Evolutionary conservation across 2,329 filamentous ascomycete genomes (phyloP).

Genomic region (Didymellaceae sp.): DNA sequence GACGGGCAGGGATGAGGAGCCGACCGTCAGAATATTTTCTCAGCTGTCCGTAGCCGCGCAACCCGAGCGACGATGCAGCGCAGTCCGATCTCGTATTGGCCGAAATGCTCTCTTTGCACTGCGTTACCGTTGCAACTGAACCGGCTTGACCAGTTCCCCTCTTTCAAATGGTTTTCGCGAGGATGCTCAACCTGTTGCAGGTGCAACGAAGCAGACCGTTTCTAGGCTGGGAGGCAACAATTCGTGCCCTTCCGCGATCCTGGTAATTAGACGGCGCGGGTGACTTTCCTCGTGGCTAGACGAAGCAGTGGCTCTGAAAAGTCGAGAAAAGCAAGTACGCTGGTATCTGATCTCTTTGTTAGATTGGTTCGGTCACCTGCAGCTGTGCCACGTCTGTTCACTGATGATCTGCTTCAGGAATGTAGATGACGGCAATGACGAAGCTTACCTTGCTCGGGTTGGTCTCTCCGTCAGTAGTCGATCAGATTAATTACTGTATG

Average conservation of each 20-base stretch:
- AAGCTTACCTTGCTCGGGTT: slow-evolving; percentile 8
- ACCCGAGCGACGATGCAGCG: slow-evolving; percentile 12
- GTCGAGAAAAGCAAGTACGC: slow-evolving; percentile 23
- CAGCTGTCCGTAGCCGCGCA: slow-evolving; percentile 19
- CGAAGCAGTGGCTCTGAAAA: slow-evolving; percentile 1
- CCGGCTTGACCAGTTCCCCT: slow-evolving; percentile 14
- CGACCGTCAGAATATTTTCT: slow-evolving; percentile 16
- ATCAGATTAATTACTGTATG: neutral
- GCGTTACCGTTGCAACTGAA: slow-evolving; percentile 6
- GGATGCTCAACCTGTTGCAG: slow-evolving; percentile 4
- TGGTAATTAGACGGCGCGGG: too few species aligned
- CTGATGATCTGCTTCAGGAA: slow-evolving; percentile 16
- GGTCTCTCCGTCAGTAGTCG: neutral
- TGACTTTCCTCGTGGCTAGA: slow-evolving; percentile 13
- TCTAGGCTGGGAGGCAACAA: too few species aligned
- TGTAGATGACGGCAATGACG: slow-evolving; percentile 7
- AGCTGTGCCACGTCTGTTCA: slow-evolving; percentile 15
- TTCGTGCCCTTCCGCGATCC: too few species aligned
- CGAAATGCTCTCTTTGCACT: slow-evolving; percentile 10
- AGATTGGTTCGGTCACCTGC: slow-evolving; percentile 13
- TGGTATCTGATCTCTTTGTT: slow-evolving; percentile 28
- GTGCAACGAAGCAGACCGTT: too few species aligned
- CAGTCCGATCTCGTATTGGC: slow-evolving; percentile 14
- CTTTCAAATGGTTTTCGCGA: slow-evolving; percentile 5
- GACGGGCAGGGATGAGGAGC: slow-evolving; percentile 12